Evolutionary conservation across 108 stramenopile genomes (phyloP).

Genomic region (Stephanodiscus triporus): DNA sequence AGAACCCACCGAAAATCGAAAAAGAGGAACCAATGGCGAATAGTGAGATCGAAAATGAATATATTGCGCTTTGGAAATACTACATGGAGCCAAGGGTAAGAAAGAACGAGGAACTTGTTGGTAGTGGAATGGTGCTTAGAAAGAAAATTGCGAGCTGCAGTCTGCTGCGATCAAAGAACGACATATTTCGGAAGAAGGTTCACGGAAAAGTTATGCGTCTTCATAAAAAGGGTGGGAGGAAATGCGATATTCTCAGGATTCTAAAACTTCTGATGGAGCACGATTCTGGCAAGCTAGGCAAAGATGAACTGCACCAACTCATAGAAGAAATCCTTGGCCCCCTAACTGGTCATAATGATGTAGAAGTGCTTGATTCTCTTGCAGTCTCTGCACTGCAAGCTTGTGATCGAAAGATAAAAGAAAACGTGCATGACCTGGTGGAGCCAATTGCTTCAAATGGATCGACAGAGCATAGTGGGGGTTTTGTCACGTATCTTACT

Average conservation of each 20-base stretch:
- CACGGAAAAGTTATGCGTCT: constrained; percentile 9
- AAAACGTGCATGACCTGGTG: not conserved
- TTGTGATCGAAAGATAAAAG: not conserved
- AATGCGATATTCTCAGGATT: constrained; percentile 14
- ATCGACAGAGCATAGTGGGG: not conserved
- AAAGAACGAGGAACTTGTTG: constrained; percentile 25
- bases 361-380: constrained; percentile 13
- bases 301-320: constrained; percentile 16
- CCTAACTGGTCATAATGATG: constrained; percentile 4
- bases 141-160: not conserved
- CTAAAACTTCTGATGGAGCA: constrained; percentile 8
- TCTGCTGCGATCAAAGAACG: constrained; percentile 15
- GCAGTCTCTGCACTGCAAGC: not conserved
- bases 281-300: constrained; percentile 4
- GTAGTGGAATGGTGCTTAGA: constrained; percentile 21
- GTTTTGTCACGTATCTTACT: not conserved
- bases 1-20: not conserved
- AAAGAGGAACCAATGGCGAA: not conserved
- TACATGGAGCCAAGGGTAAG: constrained; percentile 18
- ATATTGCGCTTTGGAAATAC: not conserved
- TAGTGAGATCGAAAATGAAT: constrained; percentile 21
- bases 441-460: not conserved
- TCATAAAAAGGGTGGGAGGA: constrained; percentile 10
- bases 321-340: constrained; percentile 15
- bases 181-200: constrained; percentile 16